Base-by-base conservation (phyloP, 2,329 filamentous ascomycete genomes). In the Leptoxyphium fumago region DNA sequence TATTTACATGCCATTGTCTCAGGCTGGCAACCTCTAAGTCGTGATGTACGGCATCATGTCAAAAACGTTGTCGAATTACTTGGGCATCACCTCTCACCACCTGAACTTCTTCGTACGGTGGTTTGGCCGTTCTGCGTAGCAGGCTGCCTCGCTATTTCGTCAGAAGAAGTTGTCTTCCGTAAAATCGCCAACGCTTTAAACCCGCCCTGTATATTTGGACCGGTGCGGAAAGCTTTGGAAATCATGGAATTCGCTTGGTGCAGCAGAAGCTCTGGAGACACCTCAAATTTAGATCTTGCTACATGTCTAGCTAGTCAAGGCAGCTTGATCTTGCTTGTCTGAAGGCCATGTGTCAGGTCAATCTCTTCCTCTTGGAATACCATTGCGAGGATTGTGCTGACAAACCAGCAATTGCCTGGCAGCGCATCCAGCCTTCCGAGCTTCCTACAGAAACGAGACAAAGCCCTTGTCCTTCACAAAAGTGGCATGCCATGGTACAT, bases 401-500 rank as follows among this genome's bases (percentile, higher is more conserved):
- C 21, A 26, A 26, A 26, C 21, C 21, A 26, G 21, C 21, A 26
- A 7, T 26, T 26, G 21, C 21, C 7, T 26, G 7, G 21, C 21
- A 26, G 21, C 21, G 7, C 7, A 26, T 26, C 3, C 21, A 7
- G 21, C 21, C 7, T 7, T 26, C 21, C 7, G 21, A 26, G 3
- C 21, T 26, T 26, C 21, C 7, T 26, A 26, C 21, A 4, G 7
- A 28, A 52, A 52, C n/a, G 46, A 32, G 15, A 26, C 43, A 39
- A 48, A 52, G 9, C 50, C 50, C 41, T 50, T 32, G 1, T 45
- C 49, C 43, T 41, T 46, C 10, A 51, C 48, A 21, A 53, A 53
- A 1, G 51, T 53, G 14, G 46, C 49, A 40, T 49, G 50, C 51
- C 49, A 51, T 29, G 51, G 50, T 30, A 47, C 43, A 15, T 43